These are phyloP conservation scores for Aspergillus fischeri DNA, from an alignment of 2,329 filamentous ascomycete species.

Conservation along the genomic window DNA sequence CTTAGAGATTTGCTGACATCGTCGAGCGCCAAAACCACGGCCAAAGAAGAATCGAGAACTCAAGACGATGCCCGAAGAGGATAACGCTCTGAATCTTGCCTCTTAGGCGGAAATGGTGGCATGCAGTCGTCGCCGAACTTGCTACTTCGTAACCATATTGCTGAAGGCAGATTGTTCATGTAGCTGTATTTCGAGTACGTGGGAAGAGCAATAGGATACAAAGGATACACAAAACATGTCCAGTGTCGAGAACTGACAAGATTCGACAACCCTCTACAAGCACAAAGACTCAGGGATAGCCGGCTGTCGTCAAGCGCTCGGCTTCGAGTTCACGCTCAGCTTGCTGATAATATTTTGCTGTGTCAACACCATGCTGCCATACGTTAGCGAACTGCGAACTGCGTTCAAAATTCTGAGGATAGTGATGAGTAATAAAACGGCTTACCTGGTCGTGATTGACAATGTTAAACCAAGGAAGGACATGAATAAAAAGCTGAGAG, in stretches of 20 bases:
- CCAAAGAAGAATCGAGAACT: slow-evolving; percentile 61
- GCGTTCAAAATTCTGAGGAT: background rate
- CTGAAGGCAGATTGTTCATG: background rate
- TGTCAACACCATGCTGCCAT: slow-evolving; percentile 84
- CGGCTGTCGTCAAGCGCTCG: slow-evolving; percentile 51
- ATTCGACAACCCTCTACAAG: slow-evolving; percentile 4
- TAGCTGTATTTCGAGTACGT: slow-evolving; percentile 2
- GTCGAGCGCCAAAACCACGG: slow-evolving; percentile 57
- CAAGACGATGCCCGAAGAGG: slow-evolving; percentile 53
- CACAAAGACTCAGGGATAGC: slow-evolving; percentile 17
- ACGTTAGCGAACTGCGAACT: slow-evolving; percentile 14
- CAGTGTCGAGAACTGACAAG: slow-evolving; percentile 10
- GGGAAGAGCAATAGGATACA: slow-evolving; percentile 20
- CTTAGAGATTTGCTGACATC: slow-evolving; percentile 8
- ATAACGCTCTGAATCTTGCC: slow-evolving; percentile 3
- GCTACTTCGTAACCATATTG: background rate
- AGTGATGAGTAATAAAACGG: slow-evolving; percentile 7
- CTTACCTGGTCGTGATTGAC: slow-evolving; percentile 79
- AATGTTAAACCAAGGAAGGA: slow-evolving; percentile 96
- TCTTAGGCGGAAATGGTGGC: background rate
- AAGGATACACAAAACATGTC: slow-evolving; percentile 8
- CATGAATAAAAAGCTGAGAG: slow-evolving; percentile 74
- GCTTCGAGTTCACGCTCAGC: slow-evolving; percentile 90
- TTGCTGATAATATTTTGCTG: slow-evolving; percentile 95
- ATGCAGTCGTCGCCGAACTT: background rate